These are phyloP conservation scores for Malassezia slooffiae DNA, from an alignment of 1,284 basidiomycete genomes.

Conservation along the genomic window DNA sequence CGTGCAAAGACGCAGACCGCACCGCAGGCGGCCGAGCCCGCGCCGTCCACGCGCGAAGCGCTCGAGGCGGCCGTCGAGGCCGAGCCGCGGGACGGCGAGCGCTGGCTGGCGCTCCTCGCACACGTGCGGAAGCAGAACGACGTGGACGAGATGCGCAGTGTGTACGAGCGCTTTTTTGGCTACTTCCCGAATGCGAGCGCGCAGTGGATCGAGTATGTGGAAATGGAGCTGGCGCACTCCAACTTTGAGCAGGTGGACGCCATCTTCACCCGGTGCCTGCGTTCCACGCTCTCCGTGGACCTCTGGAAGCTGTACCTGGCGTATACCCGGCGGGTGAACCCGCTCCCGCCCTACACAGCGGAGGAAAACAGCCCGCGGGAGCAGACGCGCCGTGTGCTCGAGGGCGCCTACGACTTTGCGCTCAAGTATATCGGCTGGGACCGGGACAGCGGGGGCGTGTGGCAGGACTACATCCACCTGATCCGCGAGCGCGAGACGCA, in stretches of 20 bases:
- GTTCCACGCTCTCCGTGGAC: slow-evolving; percentile 69
- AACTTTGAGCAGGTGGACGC: slow-evolving; percentile 51
- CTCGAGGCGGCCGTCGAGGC: slow-evolving; percentile 47
- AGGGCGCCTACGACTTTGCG: slow-evolving; percentile 86
- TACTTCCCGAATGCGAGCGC: slow-evolving; percentile 62
- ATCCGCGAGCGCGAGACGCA: slow-evolving; percentile 59
- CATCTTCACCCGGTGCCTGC: slow-evolving; percentile 68
- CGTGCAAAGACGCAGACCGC: too few species aligned
- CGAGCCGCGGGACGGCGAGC: slow-evolving; percentile 57
- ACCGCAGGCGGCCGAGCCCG: too few species aligned
- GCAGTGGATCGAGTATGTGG: slow-evolving; percentile 56
- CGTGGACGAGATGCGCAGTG: slow-evolving; percentile 58
- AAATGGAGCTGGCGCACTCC: slow-evolving; percentile 62
- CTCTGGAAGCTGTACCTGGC: slow-evolving; percentile 61
- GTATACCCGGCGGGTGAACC: slow-evolving; percentile 43
- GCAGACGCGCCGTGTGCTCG: slow-evolving; percentile 60
- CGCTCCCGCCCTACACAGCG: slow-evolving; percentile 31
- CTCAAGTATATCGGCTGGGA: slow-evolving; percentile 74
- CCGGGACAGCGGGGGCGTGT: slow-evolving; percentile 53
- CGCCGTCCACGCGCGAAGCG: slow-evolving; percentile 4
- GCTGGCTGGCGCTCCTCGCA: slow-evolving; percentile 60
- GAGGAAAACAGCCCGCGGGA: slow-evolving; percentile 52
- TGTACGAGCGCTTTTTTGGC: slow-evolving; percentile 63
- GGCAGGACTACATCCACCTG: slow-evolving; percentile 65
- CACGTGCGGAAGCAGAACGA: slow-evolving; percentile 60